A percentile compares a stretch with the other conserved stretches of the same genome.
Evolutionary conservation across 2,329 filamentous ascomycete genomes (phyloP).

Genomic region (Ilyonectria destructans): DNA sequence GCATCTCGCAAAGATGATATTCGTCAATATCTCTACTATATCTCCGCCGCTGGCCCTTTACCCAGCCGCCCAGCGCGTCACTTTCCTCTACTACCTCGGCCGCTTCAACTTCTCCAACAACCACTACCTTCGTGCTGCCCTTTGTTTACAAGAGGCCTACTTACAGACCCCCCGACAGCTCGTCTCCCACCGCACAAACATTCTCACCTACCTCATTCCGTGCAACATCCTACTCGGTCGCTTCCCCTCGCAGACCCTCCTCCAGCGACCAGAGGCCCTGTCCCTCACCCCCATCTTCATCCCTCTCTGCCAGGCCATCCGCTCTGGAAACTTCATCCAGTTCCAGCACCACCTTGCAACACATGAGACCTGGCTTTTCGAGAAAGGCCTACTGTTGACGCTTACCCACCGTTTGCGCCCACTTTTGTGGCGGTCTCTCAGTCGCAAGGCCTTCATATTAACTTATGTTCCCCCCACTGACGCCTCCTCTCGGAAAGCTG

Average conservation of each 20-base stretch:
- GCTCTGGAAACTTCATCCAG: constrained; percentile 79
- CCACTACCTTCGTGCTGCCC: constrained; percentile 84
- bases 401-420: constrained; percentile 85
- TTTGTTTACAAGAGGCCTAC: constrained; percentile 86
- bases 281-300: constrained; percentile 77
- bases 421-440: constrained; percentile 87
- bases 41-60: constrained; percentile 87
- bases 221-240: constrained; percentile 88
- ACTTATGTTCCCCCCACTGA: constrained; percentile 79
- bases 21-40: constrained; percentile 88
- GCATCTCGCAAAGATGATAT: constrained; percentile 88
- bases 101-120: constrained; percentile 90
- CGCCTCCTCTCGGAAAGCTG: constrained; percentile 73
- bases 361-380: constrained; percentile 81
- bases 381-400: constrained; percentile 82
- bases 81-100: constrained; percentile 95
- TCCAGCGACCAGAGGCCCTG: constrained; percentile 76
- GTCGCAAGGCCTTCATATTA: constrained; percentile 83
- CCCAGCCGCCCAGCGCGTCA: constrained; percentile 88
- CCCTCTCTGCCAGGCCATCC: constrained; percentile 82
- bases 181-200: constrained; percentile 81
- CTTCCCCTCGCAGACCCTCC: constrained; percentile 79
- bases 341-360: constrained; percentile 80
- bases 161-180: constrained; percentile 75
- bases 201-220: constrained; percentile 88